Percentiles rank a stretch among this genome's conserved stretches.
Evolutionary conservation across 768 basidiomycete species (phyloP).

Genomic region (Tephrocybe sp.): DNA sequence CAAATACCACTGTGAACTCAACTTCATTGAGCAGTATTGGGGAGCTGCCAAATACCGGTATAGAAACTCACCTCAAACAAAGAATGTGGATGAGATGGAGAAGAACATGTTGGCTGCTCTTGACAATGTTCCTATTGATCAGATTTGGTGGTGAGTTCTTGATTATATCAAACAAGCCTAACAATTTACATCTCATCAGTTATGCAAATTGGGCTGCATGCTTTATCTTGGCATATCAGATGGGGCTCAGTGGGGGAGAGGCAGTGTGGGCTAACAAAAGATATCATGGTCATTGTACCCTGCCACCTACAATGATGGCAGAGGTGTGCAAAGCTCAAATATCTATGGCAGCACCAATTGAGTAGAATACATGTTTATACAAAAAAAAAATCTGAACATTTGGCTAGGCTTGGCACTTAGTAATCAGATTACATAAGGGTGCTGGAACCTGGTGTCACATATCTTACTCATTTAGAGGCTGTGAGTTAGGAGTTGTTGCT

Average conservation of each 20-base stretch:
- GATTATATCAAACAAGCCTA: neutral
- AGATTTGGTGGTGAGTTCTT: slow-evolving; percentile 18
- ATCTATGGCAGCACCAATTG: neutral
- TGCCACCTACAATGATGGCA: too few relatives aligned
- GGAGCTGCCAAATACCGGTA: slow-evolving; percentile 35
- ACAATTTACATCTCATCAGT: slow-evolving; percentile 10
- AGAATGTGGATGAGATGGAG: slow-evolving; percentile 26
- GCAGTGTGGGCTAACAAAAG: slow-evolving; percentile 10
- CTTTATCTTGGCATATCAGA: slow-evolving; percentile 11
- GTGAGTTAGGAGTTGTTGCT: too few relatives aligned
- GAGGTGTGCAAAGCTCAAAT: too few relatives aligned
- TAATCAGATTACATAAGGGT: neutral
- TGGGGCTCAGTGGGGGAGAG: slow-evolving; percentile 10
- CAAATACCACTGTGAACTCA: slow-evolving; percentile 30
- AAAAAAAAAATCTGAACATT: too few relatives aligned
- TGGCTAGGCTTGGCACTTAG: slow-evolving; percentile 1
- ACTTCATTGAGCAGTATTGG: slow-evolving; percentile 25
- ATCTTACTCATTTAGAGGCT: too few relatives aligned
- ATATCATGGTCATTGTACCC: slow-evolving; percentile 12
- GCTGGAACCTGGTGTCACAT: neutral
- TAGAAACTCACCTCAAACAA: slow-evolving; percentile 18
- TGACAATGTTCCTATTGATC: slow-evolving; percentile 23
- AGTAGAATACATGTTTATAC: neutral
- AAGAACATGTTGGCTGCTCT: slow-evolving; percentile 25
- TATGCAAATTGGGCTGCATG: slow-evolving; percentile 15